phyloP scores from a whole-genome alignment of 2,329 filamentous ascomycete genomes.

The Botrytis elliptica region DNA sequence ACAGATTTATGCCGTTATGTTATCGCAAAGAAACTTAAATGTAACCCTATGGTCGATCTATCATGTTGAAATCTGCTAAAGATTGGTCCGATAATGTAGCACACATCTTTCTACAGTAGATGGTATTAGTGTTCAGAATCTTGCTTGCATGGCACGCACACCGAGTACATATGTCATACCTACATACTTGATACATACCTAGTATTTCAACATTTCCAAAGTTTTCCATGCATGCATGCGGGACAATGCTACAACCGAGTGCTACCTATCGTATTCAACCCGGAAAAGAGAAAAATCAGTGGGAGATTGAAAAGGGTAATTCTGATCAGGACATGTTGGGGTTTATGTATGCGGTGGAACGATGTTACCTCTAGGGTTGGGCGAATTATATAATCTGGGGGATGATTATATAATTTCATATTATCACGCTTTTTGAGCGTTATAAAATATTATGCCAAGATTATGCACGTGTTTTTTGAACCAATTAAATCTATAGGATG shows the following conservation, averaged over 20 bases:
- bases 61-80: background rate
- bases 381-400: no score
- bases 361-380: background rate
- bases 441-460: no score
- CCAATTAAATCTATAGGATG: no score
- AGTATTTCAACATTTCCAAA: background rate
- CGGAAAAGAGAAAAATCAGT: background rate
- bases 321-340: background rate
- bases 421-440: no score
- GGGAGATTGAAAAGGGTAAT: background rate
- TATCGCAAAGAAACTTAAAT: background rate
- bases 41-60: background rate
- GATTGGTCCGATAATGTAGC: background rate
- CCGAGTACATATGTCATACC: constrained; percentile 5
- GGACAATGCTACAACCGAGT: background rate
- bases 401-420: no score
- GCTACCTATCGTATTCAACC: background rate
- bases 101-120: background rate
- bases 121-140: background rate
- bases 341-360: background rate
- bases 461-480: no score
- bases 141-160: background rate
- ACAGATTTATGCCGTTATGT: no score
- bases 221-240: background rate
- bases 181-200: background rate